Evolutionary conservation across 805 yeast species (phyloP).

Genomic region (Saturnispora diversa): DNA sequence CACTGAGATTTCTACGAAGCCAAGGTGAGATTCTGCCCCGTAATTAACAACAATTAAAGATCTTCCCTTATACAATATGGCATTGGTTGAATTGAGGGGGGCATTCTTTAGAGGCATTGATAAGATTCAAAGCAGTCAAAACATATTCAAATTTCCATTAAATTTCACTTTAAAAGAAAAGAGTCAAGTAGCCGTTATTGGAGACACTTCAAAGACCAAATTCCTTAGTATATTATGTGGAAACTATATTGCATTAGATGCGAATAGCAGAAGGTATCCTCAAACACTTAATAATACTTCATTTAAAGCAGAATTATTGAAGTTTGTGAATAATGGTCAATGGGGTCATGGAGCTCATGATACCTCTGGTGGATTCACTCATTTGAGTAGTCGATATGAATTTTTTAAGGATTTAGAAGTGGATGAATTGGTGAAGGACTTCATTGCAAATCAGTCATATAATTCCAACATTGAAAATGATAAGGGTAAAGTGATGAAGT

Average conservation of each 20-base stretch:
- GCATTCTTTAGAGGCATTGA: background rate
- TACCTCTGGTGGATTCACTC: slow-evolving; percentile 45
- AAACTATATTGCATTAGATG: slow-evolving; percentile 43
- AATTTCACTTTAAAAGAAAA: slow-evolving; percentile 31
- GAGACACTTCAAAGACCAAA: slow-evolving; percentile 42
- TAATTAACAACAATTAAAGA: no score
- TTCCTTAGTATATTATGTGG: slow-evolving; percentile 53
- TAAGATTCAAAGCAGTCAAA: slow-evolving; percentile 17
- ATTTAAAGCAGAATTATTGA: slow-evolving; percentile 34
- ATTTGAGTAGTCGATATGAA: slow-evolving; percentile 85
- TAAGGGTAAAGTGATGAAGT: slow-evolving; percentile 30
- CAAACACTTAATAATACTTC: slow-evolving; percentile 32
- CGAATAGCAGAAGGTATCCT: slow-evolving; percentile 49
- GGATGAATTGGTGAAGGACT: slow-evolving; percentile 60
- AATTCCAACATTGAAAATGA: slow-evolving; percentile 33
- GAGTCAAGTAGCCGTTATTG: slow-evolving; percentile 49
- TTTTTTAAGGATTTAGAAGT: slow-evolving; percentile 68
- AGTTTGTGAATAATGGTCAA: slow-evolving; percentile 31
- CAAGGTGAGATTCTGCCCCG: no score
- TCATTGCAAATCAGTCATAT: slow-evolving; percentile 51
- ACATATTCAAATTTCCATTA: slow-evolving; percentile 36
- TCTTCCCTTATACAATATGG: background rate
- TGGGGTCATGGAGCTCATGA: slow-evolving; percentile 32
- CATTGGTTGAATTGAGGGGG: slow-evolving; percentile 1
- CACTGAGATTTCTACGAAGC: no score